Percentiles rank a stretch among this genome's conserved stretches.
Evolutionary conservation across 306 rosid species (phyloP).

Genomic region (Trifolium subterraneum): DNA sequence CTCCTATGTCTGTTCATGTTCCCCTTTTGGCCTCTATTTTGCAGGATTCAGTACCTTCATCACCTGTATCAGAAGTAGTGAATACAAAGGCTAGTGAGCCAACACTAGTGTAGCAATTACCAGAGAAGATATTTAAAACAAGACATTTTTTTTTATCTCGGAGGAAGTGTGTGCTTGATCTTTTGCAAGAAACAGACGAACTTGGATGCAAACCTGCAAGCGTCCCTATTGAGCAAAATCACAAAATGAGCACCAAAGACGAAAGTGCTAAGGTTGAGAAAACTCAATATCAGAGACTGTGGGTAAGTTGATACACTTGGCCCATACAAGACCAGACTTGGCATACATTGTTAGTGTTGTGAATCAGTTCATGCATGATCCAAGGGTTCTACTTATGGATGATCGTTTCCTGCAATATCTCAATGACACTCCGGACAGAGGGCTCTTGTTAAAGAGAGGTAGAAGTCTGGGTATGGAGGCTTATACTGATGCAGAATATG

Average conservation of each 20-base stretch:
- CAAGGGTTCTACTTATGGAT: background rate
- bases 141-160: background rate
- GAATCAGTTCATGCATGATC: background rate
- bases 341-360: background rate
- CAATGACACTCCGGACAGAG: background rate
- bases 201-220: background rate
- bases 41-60: background rate
- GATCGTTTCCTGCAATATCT: background rate
- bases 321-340: background rate
- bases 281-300: background rate
- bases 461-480: background rate
- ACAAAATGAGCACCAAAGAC: background rate
- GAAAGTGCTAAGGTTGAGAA: background rate
- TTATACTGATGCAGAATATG: background rate
- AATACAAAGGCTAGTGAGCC: background rate
- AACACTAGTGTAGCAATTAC: background rate
- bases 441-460: background rate
- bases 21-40: background rate
- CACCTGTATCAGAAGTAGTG: conserved; percentile 2
- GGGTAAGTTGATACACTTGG: background rate
- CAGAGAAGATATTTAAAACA: background rate
- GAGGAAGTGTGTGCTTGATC: background rate
- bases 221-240: background rate
- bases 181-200: background rate
- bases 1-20: background rate